phyloP scores from a whole-genome alignment of 495 filamentous ascomycete genomes.

The Oidiodendron maius region DNA sequence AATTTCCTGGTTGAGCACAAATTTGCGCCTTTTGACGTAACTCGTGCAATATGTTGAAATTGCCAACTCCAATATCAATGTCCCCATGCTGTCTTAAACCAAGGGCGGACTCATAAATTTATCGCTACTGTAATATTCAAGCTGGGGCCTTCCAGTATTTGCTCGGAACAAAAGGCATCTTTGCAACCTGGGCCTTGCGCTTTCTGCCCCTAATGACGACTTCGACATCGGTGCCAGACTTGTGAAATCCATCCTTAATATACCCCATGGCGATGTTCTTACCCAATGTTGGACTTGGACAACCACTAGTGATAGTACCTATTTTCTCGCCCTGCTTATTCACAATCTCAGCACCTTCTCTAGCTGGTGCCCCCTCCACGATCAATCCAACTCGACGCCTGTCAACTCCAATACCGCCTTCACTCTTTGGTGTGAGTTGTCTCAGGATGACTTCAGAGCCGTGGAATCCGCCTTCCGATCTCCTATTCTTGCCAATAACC shows the following conservation, averaged over 20 bases:
- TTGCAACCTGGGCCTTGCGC: constrained; percentile 71
- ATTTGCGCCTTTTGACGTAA: too few species aligned
- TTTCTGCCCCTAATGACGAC: constrained; percentile 77
- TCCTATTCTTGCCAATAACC: constrained; percentile 75
- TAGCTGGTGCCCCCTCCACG: constrained; percentile 80
- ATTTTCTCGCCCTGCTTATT: constrained; percentile 51
- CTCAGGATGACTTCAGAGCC: constrained; percentile 66
- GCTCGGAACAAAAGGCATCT: constrained; percentile 89
- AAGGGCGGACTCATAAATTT: too few species aligned
- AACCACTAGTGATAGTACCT: constrained; percentile 75
- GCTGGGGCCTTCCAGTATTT: constrained; percentile 59
- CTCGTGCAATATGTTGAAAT: too few species aligned
- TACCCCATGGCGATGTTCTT: constrained; percentile 98
- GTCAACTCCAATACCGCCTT: constrained; percentile 58
- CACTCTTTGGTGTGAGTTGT: constrained; percentile 63
- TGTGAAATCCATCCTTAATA: constrained; percentile 74
- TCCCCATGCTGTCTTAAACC: too few species aligned
- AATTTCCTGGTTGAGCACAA: too few species aligned
- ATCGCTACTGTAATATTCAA: too few species aligned
- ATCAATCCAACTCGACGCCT: constrained; percentile 75
- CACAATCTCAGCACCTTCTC: constrained; percentile 81
- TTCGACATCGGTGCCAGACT: constrained; percentile 77
- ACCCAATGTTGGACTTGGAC: constrained; percentile 77
- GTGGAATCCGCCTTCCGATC: constrained; percentile 63
- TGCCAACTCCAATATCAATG: neutral